Base-by-base conservation (phyloP, 2,329 filamentous ascomycete genomes). In the Orbilia javanica region DNA sequence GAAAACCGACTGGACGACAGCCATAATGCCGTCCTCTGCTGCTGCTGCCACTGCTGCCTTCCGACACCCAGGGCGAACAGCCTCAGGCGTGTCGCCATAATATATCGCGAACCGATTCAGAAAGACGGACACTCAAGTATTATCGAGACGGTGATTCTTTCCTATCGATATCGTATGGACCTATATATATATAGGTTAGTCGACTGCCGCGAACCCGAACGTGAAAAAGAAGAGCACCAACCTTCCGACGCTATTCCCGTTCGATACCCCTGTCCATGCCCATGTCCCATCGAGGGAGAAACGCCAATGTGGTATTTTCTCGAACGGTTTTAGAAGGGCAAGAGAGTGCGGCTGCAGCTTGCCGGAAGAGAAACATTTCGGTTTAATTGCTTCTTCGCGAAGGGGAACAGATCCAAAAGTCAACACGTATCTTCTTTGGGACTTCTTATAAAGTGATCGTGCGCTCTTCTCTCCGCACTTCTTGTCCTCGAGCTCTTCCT, bases 381-480 rank as follows among this genome's bases (percentile, higher is more conserved):
- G 53, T 25, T 50, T 42, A 52, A 67, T 64, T 64, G 60, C 44
- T 52, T 71, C 55, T 52, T 63, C 18, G 55, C 62, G 69, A 63
- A 60, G 22, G 68, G 57, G 67, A 44, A 60, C 3, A 39, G 27
- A n/a, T n/a, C n/a, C n/a, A n/a, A 34, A 77, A 77, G 65, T 70
- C 72, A 77, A 77, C 72, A 77, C 72, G 72, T 77, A 70, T 69
- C 72, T 77, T 69, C 66, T 76, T 76, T 64, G 22, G 64, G 65
- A 60, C 60, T 48, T 25, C 31, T 15, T 60, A 60, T 60, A 60
- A 60, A 31, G 27, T 20, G 22, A 44, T 55, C 46, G 31, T 52
- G 34, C 63, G 44, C 44, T 44, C 13, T n/a, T 36, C 29, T 60
- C 55, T 60, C 55, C 55, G 42, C 55, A 22, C 34, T 42, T 7